Evolutionary conservation across 371 early-diverging fungal species (phyloP), one percentile per base, ranked within the genome.

Genomic region (Smittium culicis): DNA sequence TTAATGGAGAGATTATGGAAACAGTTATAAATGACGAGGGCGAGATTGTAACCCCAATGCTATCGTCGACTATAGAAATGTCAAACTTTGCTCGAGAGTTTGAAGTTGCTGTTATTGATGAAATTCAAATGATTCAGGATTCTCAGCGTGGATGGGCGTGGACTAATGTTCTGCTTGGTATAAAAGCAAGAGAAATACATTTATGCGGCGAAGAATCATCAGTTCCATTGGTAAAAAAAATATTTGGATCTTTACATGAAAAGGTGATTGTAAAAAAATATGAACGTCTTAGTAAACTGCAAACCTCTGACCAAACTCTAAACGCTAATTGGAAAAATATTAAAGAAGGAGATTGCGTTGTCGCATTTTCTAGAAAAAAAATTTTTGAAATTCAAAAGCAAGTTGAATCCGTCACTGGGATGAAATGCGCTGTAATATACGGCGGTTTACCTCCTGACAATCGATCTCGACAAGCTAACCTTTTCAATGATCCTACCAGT

Each of bases 51-150:
- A 81, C 85, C 3, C 74, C 76, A 0, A 60, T 88, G 65, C 76
- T 80, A 11, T 82, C 90, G 34, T 88, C 89, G 31, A 97, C 98
- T 0, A 83, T 96, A 24, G 97, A 97, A 75, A 95, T 97, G 98
- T 65, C 68, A 1, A 81, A 85, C 20, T 56, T 88, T 20, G 73
- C 69, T 20, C 70, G 73, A 29, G 70, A 71, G 1, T 71, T 87
- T 65, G 88, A 95, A 1, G 93, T 97, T 8, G 97, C 94, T 0
- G 94, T 97, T 0, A 79, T 97, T 24, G 97, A 97, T 72, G 97
- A 97, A 72, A 96, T 96, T 69, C 98, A 97, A 73, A 87, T 97
- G 91, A 87, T 96, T 67, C 82, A 81, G 0, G 94, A 96, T 72
- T 76, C 76, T 11, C 77, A 83, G 61, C 84, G 98, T 17, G 98